phyloP scores from a whole-genome alignment of 2,329 filamentous ascomycete genomes.

The Sclerotinia minor region DNA sequence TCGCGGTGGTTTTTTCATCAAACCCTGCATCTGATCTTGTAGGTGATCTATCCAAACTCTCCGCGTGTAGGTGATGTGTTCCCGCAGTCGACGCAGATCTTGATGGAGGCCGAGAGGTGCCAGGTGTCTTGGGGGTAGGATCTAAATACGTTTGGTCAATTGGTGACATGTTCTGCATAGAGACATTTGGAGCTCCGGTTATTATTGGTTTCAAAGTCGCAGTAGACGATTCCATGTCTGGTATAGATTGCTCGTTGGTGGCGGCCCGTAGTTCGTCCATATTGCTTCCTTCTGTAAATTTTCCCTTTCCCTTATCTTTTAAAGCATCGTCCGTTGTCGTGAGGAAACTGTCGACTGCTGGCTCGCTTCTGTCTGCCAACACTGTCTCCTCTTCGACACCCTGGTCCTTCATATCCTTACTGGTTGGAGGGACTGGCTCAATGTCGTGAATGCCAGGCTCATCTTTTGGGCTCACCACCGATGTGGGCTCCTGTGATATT shows the following conservation, averaged over 20 bases:
- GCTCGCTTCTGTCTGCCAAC: constrained; percentile 18
- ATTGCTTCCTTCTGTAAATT: constrained; percentile 14
- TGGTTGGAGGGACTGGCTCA: constrained; percentile 17
- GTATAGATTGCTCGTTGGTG: constrained; percentile 24
- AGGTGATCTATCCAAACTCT: constrained; percentile 49
- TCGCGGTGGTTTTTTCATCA: constrained; percentile 58
- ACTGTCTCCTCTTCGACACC: constrained; percentile 14
- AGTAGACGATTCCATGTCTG: constrained; percentile 42
- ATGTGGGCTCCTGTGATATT: constrained; percentile 25
- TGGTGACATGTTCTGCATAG: constrained; percentile 29
- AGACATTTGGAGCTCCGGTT: constrained; percentile 21
- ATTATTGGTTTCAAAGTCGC: constrained; percentile 40
- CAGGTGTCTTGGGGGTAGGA: constrained; percentile 49
- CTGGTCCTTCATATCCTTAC: constrained; percentile 21
- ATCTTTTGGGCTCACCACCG: constrained; percentile 21
- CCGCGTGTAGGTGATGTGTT: constrained; percentile 42
- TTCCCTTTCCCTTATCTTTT: constrained; percentile 7
- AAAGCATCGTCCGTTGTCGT: constrained; percentile 13
- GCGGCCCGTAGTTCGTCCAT: neutral
- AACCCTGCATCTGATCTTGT: constrained; percentile 56
- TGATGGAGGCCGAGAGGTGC: constrained; percentile 45
- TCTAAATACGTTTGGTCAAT: constrained; percentile 48
- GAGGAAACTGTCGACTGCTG: neutral
- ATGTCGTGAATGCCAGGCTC: constrained; percentile 10
- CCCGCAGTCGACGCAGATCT: constrained; percentile 41